Evolutionary conservation across 75 land plant genomes (phyloP).

Genomic region (Cunninghamia lanceolata): DNA sequence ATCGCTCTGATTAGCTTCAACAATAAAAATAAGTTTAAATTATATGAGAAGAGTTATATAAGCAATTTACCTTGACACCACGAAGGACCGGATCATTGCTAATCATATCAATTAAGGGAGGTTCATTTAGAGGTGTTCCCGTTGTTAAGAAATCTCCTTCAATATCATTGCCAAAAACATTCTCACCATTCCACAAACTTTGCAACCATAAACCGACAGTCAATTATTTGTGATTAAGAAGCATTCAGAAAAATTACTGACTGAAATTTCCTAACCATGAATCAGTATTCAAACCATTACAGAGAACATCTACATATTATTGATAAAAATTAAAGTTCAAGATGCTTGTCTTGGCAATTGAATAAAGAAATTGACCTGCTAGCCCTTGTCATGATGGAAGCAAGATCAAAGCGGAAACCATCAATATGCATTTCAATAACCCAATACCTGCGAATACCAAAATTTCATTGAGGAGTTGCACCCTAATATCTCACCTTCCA

Average conservation of each 20-base stretch:
- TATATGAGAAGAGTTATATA: background rate
- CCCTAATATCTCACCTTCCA: background rate
- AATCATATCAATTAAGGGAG: conserved; percentile 95
- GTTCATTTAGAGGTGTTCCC: conserved; percentile 82
- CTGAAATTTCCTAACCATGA: background rate
- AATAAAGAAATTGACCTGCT: conserved; percentile 52
- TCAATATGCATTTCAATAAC: conserved; percentile 97
- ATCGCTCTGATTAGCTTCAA: background rate
- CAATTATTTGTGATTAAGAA: background rate
- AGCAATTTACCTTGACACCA: conserved; percentile 73
- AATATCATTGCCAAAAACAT: conserved; percentile 72
- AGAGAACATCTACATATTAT: background rate
- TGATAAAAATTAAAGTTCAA: background rate
- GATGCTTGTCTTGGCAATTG: background rate
- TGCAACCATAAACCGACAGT: background rate
- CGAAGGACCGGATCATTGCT: conserved; percentile 94
- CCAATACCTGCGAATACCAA: conserved; percentile 70
- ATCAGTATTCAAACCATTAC: background rate
- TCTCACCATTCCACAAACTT: conserved; percentile 88
- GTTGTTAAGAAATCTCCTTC: conserved; percentile 77
- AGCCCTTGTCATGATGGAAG: conserved; percentile 90
- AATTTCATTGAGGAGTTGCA: background rate
- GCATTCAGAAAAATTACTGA: background rate
- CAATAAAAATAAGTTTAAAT: background rate
- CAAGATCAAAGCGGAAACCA: conserved; percentile 99